Conservation (phyloP, 1,139 yeast genomes). For the Martiniozyma asiatica region DNA sequence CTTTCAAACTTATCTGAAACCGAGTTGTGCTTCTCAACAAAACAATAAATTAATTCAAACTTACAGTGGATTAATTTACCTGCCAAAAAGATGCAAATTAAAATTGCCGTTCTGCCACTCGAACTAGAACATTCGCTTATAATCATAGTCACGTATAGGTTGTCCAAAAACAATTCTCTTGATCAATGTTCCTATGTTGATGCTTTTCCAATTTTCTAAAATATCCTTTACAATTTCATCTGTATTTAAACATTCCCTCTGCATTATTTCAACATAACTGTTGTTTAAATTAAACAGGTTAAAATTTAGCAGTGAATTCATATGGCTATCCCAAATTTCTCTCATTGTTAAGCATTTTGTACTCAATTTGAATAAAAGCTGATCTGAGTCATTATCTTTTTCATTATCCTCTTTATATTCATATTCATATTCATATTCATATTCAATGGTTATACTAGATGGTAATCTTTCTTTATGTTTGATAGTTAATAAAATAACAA, state of each 20-base stretch:
- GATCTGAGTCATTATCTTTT: neutral
- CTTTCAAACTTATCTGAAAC: too few species aligned
- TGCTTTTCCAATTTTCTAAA: slow-evolving; percentile 16
- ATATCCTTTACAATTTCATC: slow-evolving; percentile 9
- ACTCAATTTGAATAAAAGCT: neutral
- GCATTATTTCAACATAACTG: slow-evolving; percentile 7
- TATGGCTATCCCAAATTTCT: slow-evolving; percentile 18
- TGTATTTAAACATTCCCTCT: neutral
- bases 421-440: slow-evolving; percentile 11
- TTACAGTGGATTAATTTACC: too few species aligned
- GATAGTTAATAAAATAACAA: slow-evolving; percentile 63
- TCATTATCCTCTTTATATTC: slow-evolving; percentile 7
- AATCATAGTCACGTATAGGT: slow-evolving; percentile 18
- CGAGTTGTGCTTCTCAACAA: too few species aligned
- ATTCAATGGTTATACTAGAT: slow-evolving; percentile 59
- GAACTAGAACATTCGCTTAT: slow-evolving; percentile 20
- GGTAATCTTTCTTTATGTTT: slow-evolving; percentile 82
- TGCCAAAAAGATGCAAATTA: too few species aligned
- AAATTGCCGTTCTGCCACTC: too few species aligned
- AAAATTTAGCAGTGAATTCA: slow-evolving; percentile 18
- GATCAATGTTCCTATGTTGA: slow-evolving; percentile 12
- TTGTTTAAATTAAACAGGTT: slow-evolving; percentile 17
- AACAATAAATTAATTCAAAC: too few species aligned
- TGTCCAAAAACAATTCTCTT: slow-evolving; percentile 18
- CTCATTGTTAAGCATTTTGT: slow-evolving; percentile 15